These are phyloP conservation scores for Colletotrichum graminicola DNA, from an alignment of 2,329 filamentous ascomycete species.

Conservation along the genomic window DNA sequence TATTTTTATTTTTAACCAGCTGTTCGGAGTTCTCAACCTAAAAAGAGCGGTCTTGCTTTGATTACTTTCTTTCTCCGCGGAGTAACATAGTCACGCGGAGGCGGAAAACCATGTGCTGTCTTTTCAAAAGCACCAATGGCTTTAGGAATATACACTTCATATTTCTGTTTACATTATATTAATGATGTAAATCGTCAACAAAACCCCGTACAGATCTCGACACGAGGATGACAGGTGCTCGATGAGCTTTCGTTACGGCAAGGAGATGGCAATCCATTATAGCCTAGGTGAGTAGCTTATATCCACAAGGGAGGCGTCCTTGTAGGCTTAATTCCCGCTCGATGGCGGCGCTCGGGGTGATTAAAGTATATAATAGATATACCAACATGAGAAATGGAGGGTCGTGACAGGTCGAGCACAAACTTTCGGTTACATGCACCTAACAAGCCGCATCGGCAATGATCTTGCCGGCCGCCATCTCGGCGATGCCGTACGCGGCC, in stretches of 20 bases:
- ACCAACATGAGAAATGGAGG: neutral
- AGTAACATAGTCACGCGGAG: neutral
- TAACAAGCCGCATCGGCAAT: constrained; percentile 12
- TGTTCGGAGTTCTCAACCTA: neutral
- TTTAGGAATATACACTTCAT: too few species aligned
- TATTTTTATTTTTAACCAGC: too few species aligned
- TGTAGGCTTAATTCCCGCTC: neutral
- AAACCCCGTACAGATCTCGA: too few species aligned
- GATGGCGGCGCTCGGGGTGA: neutral
- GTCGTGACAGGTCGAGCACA: neutral
- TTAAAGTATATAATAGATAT: neutral
- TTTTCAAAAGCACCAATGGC: too few species aligned
- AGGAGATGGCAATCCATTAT: neutral
- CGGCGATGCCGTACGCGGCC: constrained; percentile 64
- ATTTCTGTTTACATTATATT: too few species aligned
- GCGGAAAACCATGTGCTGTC: too few species aligned
- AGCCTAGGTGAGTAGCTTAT: neutral
- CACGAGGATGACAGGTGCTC: too few species aligned
- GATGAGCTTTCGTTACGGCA: too few species aligned
- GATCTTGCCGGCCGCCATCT: constrained; percentile 54
- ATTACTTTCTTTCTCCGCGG: neutral
- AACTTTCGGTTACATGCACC: too few species aligned
- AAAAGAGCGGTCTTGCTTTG: neutral
- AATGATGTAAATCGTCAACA: too few species aligned
- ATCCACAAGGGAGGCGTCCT: neutral